Evolutionary conservation across 495 filamentous ascomycete genomes (phyloP).

Genomic region (Annulohypoxylon moriforme): DNA sequence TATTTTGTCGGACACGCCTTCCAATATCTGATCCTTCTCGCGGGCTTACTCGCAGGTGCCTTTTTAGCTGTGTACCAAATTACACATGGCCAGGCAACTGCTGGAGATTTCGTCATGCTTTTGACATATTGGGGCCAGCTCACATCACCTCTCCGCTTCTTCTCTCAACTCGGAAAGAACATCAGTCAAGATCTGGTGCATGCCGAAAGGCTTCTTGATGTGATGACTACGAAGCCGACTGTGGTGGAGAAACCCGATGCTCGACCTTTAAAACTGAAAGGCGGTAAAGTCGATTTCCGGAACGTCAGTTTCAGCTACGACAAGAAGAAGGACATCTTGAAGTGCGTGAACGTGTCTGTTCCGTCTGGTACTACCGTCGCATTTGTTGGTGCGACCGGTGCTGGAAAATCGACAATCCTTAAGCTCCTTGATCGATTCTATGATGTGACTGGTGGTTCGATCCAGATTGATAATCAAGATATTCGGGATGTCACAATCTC

Average conservation of each 20-base stretch:
- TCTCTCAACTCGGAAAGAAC: conserved; percentile 69
- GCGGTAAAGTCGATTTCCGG: conserved; percentile 72
- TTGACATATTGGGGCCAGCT: conserved; percentile 77
- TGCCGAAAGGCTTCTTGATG: conserved; percentile 75
- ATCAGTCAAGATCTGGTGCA: conserved; percentile 73
- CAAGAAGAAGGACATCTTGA: conserved; percentile 71
- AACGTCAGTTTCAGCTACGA: conserved; percentile 79
- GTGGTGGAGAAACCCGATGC: conserved; percentile 68
- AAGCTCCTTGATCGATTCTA: conserved; percentile 79
- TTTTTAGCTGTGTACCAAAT: conserved; percentile 78
- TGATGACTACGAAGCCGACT: conserved; percentile 74
- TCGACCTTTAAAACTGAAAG: conserved; percentile 63
- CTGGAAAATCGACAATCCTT: conserved; percentile 80
- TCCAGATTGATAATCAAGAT: conserved; percentile 80
- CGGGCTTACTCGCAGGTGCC: conserved; percentile 71
- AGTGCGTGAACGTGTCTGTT: conserved; percentile 70
- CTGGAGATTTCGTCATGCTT: conserved; percentile 78
- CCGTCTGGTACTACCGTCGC: conserved; percentile 73
- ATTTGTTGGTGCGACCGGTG: conserved; percentile 80
- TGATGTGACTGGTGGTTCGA: conserved; percentile 70
- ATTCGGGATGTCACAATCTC: conserved; percentile 72
- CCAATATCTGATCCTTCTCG: conserved; percentile 69
- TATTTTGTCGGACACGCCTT: conserved; percentile 61
- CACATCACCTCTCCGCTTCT: conserved; percentile 69
- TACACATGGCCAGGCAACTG: conserved; percentile 61